Conservation (phyloP, 805 yeast genomes). For the Hermanozyma aechmeae region DNA sequence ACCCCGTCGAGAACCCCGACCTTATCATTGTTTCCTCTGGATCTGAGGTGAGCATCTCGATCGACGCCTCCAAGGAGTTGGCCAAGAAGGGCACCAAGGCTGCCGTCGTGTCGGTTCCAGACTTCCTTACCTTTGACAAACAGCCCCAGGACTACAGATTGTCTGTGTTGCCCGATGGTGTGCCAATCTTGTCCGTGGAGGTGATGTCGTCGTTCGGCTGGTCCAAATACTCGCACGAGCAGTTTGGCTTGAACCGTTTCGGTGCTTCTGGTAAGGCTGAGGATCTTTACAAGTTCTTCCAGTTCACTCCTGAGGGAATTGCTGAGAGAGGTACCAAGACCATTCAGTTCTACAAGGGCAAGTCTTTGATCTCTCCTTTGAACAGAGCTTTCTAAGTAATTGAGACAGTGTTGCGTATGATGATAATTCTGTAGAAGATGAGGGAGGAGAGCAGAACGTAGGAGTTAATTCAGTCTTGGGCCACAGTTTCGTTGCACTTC, state of each 20-base stretch:
- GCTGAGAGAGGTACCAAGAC: slow-evolving; percentile 79
- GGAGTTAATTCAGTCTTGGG: too few relatives aligned
- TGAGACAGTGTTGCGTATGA: too few relatives aligned
- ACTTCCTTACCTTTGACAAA: slow-evolving; percentile 78
- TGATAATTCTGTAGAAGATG: too few relatives aligned
- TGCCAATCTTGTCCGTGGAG: slow-evolving; percentile 90
- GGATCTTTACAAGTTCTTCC: slow-evolving; percentile 76
- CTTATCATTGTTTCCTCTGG: slow-evolving; percentile 83
- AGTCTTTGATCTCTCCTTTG: slow-evolving; percentile 63
- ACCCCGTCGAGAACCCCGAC: slow-evolving; percentile 45
- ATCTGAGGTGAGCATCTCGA: slow-evolving; percentile 81
- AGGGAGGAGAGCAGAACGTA: too few relatives aligned
- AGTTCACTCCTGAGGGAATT: slow-evolving; percentile 88
- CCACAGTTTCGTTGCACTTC: too few relatives aligned
- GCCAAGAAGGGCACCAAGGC: slow-evolving; percentile 60
- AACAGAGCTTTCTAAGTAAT: slow-evolving; percentile 57
- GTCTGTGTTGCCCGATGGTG: slow-evolving; percentile 88
- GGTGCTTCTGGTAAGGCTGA: slow-evolving; percentile 93
- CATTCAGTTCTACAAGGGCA: slow-evolving; percentile 75
- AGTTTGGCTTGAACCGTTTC: slow-evolving; percentile 89
- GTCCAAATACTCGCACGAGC: slow-evolving; percentile 93
- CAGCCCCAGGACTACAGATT: slow-evolving; percentile 76
- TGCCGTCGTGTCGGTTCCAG: slow-evolving; percentile 87
- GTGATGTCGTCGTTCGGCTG: slow-evolving; percentile 88
- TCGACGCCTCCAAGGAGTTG: slow-evolving; percentile 74